Conservation (phyloP, 192 early-diverging fungal species). For the Backusella tarrabulga region DNA sequence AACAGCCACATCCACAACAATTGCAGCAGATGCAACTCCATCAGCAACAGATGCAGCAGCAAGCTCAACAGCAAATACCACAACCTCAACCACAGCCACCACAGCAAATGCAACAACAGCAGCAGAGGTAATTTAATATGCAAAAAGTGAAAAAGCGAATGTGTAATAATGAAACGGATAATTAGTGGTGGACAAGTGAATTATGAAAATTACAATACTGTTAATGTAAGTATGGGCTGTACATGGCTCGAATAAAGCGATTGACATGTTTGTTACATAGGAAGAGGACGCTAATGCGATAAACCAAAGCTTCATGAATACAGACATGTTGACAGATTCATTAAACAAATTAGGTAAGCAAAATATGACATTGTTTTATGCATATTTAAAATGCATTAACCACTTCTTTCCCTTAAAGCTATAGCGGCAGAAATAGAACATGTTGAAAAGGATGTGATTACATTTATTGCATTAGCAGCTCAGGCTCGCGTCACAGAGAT, state of each 20-base stretch:
- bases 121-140: not conserved
- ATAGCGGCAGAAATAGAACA: constrained; percentile 24
- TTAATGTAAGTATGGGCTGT: not conserved
- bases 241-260: not conserved
- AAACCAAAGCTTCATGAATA: constrained; percentile 49
- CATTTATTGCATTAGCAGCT: constrained; percentile 65
- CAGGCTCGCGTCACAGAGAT: constrained; percentile 63
- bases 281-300: not conserved
- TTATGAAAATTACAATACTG: not conserved
- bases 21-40: not conserved
- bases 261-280: not conserved
- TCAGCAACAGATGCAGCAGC: not conserved
- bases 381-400: not conserved
- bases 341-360: constrained; percentile 43
- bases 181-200: not conserved
- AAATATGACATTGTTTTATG: no score
- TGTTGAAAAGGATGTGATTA: constrained; percentile 57
- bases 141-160: not conserved
- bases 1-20: not conserved
- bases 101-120: not conserved
- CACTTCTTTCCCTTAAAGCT: not conserved
- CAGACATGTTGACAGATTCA: constrained; percentile 27
- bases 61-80: not conserved
- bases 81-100: not conserved
- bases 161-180: not conserved